Evolutionary conservation across 257 asterid genomes (phyloP).

Genomic region (Rubia yunnanensis): DNA sequence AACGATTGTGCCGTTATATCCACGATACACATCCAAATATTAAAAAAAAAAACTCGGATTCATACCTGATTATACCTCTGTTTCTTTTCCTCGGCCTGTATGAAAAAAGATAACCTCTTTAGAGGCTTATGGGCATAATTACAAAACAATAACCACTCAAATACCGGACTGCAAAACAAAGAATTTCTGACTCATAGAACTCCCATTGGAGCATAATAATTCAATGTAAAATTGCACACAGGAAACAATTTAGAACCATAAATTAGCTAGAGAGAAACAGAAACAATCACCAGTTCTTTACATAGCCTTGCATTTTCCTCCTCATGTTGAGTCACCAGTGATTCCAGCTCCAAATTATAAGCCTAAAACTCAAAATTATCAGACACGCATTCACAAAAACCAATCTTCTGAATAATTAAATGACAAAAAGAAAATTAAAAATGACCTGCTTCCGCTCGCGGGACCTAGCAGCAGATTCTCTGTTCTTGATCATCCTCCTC

Average conservation of each 20-base stretch:
- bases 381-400: conserved; percentile 13
- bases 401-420: neutral
- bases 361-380: conserved; percentile 34
- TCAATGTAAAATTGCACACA: neutral
- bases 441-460: conserved; percentile 91
- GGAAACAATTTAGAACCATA: neutral
- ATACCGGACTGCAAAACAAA: neutral
- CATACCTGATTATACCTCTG: conserved; percentile 69
- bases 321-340: conserved; percentile 71
- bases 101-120: conserved; percentile 3
- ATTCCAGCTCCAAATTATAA: conserved; percentile 83
- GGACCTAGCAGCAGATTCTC: conserved; percentile 97
- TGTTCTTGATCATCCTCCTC: conserved; percentile 91
- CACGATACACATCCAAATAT: neutral
- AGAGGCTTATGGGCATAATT: conserved; percentile 10
- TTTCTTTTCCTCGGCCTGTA: conserved; percentile 66
- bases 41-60: conserved; percentile 7
- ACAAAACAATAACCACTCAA: neutral
- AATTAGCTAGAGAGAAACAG: neutral
- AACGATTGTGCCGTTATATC: neutral
- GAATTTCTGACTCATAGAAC: neutral
- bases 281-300: conserved; percentile 52
- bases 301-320: conserved; percentile 75
- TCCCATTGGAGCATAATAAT: neutral
- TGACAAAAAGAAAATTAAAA: neutral